Evolutionary conservation across 495 filamentous ascomycete genomes (phyloP).

Genomic region (Podospora australis): DNA sequence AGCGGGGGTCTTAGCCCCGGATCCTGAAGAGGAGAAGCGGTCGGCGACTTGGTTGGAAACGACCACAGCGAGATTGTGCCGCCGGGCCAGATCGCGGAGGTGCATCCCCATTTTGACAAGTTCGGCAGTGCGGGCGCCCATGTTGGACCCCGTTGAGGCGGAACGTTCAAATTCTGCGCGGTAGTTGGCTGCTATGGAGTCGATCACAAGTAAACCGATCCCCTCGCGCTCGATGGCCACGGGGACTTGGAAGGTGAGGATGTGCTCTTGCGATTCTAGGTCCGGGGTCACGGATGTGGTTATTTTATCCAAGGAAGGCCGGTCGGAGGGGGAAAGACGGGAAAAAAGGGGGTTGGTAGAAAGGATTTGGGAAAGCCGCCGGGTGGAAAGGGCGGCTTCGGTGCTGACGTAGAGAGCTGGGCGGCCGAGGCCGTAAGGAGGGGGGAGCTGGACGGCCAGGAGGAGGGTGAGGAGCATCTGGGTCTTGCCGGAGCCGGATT

Average conservation of each 20-base stretch:
- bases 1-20: slow-evolving; percentile 7
- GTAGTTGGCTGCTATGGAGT: slow-evolving; percentile 91
- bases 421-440: slow-evolving; percentile 60
- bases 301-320: slow-evolving; percentile 64
- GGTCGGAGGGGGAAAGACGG: slow-evolving; percentile 35
- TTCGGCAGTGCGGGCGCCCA: slow-evolving; percentile 58
- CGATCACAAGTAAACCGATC: slow-evolving; percentile 75
- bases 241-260: slow-evolving; percentile 83
- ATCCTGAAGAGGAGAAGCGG: slow-evolving; percentile 48
- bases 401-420: slow-evolving; percentile 91
- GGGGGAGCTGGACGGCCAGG: slow-evolving; percentile 71
- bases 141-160: slow-evolving; percentile 34
- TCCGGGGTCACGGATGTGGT: slow-evolving; percentile 80
- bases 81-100: slow-evolving; percentile 65
- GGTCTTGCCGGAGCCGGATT: slow-evolving; percentile 94
- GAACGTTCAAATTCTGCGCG: slow-evolving; percentile 73
- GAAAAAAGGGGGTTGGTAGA: slow-evolving; percentile 55
- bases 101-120: slow-evolving; percentile 70
- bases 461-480: slow-evolving; percentile 84
- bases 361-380: slow-evolving; percentile 71
- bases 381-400: slow-evolving; percentile 75
- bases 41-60: slow-evolving; percentile 96
- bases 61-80: slow-evolving; percentile 72
- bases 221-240: slow-evolving; percentile 68
- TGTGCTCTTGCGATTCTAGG: slow-evolving; percentile 92